Percentiles rank a stretch among this genome's conserved stretches.
phyloP scores from a whole-genome alignment of 371 early-diverging fungal genomes.

The Apophysomyces elegans region DNA sequence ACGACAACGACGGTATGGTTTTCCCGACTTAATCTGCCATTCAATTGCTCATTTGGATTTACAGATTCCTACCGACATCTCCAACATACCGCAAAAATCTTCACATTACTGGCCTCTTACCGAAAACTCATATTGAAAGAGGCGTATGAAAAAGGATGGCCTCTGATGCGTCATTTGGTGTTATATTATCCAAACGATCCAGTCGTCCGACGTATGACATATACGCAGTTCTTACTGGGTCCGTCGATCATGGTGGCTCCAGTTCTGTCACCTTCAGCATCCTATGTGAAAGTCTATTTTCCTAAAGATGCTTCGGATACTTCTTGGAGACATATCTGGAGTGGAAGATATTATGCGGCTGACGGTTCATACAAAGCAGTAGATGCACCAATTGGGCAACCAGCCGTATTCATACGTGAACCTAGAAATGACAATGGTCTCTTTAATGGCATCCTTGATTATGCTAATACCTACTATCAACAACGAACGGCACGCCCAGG shows the following conservation, averaged over 20 bases:
- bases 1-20: constrained; percentile 50
- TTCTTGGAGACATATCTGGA: constrained; percentile 54
- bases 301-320: constrained; percentile 28
- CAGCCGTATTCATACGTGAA: constrained; percentile 50
- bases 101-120: constrained; percentile 37
- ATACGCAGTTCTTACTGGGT: constrained; percentile 46
- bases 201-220: constrained; percentile 32
- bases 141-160: constrained; percentile 55
- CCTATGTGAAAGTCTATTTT: constrained; percentile 53
- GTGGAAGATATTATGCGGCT: constrained; percentile 41
- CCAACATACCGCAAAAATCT: constrained; percentile 42
- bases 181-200: constrained; percentile 54
- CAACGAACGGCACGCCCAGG: constrained; percentile 5
- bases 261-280: constrained; percentile 33
- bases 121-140: constrained; percentile 45
- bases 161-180: constrained; percentile 52
- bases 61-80: constrained; percentile 44
- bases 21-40: neutral
- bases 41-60: neutral
- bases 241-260: constrained; percentile 44
- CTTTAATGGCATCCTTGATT: constrained; percentile 37
- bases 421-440: constrained; percentile 47
- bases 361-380: constrained; percentile 43
- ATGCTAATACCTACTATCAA: constrained; percentile 22
- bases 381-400: constrained; percentile 49